These are phyloP conservation scores for Leishmania lainsoni DNA, from an alignment of 208 protist genomes.

Conservation along the genomic window DNA sequence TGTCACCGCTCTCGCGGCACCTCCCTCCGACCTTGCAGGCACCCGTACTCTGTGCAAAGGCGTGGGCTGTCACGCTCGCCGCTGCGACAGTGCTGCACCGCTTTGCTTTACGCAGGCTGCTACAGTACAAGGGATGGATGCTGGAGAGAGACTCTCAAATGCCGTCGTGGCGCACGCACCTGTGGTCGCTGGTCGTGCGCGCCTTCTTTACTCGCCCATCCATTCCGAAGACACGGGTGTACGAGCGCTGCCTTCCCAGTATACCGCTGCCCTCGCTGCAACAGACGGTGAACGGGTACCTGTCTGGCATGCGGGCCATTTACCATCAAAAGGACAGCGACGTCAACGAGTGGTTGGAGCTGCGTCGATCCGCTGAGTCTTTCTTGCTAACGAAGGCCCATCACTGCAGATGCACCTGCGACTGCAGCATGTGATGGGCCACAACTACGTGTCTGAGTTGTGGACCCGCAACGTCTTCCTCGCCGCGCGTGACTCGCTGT, in stretches of 20 bases:
- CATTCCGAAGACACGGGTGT: slow-evolving; percentile 60
- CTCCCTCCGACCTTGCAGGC: slow-evolving; percentile 39
- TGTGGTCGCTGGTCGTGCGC: slow-evolving; percentile 63
- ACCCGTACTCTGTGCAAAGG: slow-evolving; percentile 48
- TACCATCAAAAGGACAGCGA: slow-evolving; percentile 39
- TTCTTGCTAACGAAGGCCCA: slow-evolving; percentile 83
- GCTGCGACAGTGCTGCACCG: slow-evolving; percentile 60
- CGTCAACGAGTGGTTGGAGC: slow-evolving; percentile 46
- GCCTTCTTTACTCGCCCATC: slow-evolving; percentile 53
- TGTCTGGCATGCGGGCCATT: slow-evolving; percentile 61
- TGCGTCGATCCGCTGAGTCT: slow-evolving; percentile 42
- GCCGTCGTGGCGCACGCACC: slow-evolving; percentile 43
- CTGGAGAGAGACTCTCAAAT: slow-evolving; percentile 43
- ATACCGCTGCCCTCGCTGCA: slow-evolving; percentile 76
- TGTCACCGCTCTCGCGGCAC: slow-evolving; percentile 42
- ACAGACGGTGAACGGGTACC: slow-evolving; percentile 66
- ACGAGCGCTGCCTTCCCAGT: slow-evolving; percentile 74
- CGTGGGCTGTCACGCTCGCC: slow-evolving; percentile 34
- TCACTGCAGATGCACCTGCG: slow-evolving; percentile 72
- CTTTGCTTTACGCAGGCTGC: slow-evolving; percentile 62
- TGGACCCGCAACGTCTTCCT: slow-evolving; percentile 92
- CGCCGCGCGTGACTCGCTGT: slow-evolving; percentile 62
- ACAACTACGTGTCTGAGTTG: slow-evolving; percentile 89
- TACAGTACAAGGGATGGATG: slow-evolving; percentile 80
- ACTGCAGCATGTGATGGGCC: slow-evolving; percentile 63